These are phyloP conservation scores for Saturnispora hagleri DNA, from an alignment of 805 yeast genomes.

Conservation along the genomic window DNA sequence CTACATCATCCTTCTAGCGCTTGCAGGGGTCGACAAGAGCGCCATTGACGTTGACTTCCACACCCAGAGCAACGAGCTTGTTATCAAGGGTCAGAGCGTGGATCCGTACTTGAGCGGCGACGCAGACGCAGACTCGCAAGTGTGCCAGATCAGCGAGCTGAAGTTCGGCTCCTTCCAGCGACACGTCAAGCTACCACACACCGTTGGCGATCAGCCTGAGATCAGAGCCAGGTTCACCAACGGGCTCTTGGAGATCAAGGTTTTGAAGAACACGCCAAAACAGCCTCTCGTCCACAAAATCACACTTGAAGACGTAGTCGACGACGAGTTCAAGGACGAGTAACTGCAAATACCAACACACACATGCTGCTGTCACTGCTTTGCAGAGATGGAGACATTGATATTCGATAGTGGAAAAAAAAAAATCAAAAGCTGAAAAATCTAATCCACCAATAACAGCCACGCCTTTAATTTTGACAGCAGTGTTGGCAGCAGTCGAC, in stretches of 20 bases:
- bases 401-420: not conserved
- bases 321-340: constrained; percentile 22
- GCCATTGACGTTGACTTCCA: constrained; percentile 50
- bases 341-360: not conserved
- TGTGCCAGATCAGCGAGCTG: constrained; percentile 42
- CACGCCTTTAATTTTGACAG: not conserved
- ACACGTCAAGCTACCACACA: constrained; percentile 44
- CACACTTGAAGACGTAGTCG: constrained; percentile 25
- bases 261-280: constrained; percentile 35
- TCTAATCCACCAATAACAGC: not conserved
- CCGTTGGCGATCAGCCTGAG: constrained; percentile 43
- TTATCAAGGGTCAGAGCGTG: constrained; percentile 41
- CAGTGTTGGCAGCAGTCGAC: not conserved
- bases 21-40: constrained; percentile 51
- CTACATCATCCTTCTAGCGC: constrained; percentile 40
- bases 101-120: constrained; percentile 30
- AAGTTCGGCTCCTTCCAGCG: constrained; percentile 51
- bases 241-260: constrained; percentile 43
- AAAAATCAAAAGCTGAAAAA: not conserved
- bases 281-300: constrained; percentile 10
- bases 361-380: not conserved
- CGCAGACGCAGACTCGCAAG: constrained; percentile 22
- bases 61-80: constrained; percentile 45
- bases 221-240: constrained; percentile 45
- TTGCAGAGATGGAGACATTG: not conserved